A percentile compares a stretch with the other conserved stretches of the same genome.
These are phyloP conservation scores for Leccinum ochraceum DNA, from an alignment of 768 basidiomycete genomes.

Conservation along the genomic window DNA sequence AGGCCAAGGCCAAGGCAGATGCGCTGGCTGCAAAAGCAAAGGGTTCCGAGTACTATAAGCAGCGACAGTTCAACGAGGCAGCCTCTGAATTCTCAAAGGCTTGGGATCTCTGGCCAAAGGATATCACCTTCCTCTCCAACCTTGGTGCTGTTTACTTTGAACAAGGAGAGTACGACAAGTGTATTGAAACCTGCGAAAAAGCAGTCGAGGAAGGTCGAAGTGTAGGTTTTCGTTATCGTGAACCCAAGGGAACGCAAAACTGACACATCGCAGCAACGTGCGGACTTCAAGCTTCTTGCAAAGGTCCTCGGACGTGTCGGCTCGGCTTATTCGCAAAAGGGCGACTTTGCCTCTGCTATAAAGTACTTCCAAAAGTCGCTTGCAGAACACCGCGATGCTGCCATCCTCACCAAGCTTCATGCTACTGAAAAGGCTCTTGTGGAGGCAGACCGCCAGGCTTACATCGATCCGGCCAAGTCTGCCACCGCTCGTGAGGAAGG, in stretches of 20 bases:
- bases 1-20: conserved; percentile 71
- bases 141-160: conserved; percentile 91
- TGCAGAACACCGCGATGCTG: conserved; percentile 94
- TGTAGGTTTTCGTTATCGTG: conserved; percentile 39
- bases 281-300: conserved; percentile 93
- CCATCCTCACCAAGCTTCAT: conserved; percentile 87
- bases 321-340: conserved; percentile 79
- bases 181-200: conserved; percentile 90
- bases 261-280: conserved; percentile 51
- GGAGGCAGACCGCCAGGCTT: conserved; percentile 78
- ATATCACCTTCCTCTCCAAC: conserved; percentile 93
- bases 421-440: conserved; percentile 75
- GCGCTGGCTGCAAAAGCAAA: conserved; percentile 79
- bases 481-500: conserved; percentile 88
- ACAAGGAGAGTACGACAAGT: conserved; percentile 87
- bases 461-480: conserved; percentile 84
- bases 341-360: conserved; percentile 74
- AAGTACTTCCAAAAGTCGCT: conserved; percentile 93
- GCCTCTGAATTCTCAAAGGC: conserved; percentile 77
- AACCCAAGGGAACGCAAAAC: not conserved
- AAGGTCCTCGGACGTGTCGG: conserved; percentile 94
- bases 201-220: conserved; percentile 94
- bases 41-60: conserved; percentile 84
- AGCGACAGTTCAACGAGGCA: conserved; percentile 78
- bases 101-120: conserved; percentile 93